Base-by-base conservation (phyloP, 2,329 filamentous ascomycete species). In the Rhynchosporium graminicola region DNA sequence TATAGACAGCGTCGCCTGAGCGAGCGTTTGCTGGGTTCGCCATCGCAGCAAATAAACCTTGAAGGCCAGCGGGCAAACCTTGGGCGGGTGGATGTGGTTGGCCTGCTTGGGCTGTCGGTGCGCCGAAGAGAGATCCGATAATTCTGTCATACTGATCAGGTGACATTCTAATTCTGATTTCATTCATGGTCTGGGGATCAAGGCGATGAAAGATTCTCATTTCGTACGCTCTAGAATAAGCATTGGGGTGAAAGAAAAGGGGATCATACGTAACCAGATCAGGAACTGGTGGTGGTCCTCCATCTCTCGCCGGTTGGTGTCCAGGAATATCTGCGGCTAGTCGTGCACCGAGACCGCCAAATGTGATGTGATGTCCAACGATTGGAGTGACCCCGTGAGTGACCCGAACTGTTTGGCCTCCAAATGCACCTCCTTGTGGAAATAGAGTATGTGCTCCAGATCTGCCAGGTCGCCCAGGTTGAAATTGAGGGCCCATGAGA, bases 1-100 rank as follows among this genome's bases (percentile, higher is more conserved):
- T 89, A 74, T 94, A 96, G 0, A 97, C 94, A 7, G 88, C 91
- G 75, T 98, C 94, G 26, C 92, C 91, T 63, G 84, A 80, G 15
- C 79, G 76, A 7, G 78, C 81, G 62, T 80, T 78, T n/a, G 76
- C 77, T 13, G 83, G 82, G 59, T 80, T 81, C 45, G 87, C 75
- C 29, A 88, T 68, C 42, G 75, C 74, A 7, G 77, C 77, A 20
- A 88, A 75, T 4, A 88, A 76, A n/a, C 83, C 80, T 40, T 81
- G 80, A 4, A 87, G 72, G 38, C 78, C 77, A 15, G 72, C 68
- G 13, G 73, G 72, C 20, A 82, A 70, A 15, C 74, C 73, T 38
- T 65, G 57, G 67, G 63, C 72, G 7, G 66, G 68, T 36, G 59
- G 56, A 31, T 45, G 45, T 36, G 33, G 33, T 42, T 57, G 65